Conservation (phyloP, 2,329 filamentous ascomycete genomes). For the Ceratocystis eucalypticola region DNA sequence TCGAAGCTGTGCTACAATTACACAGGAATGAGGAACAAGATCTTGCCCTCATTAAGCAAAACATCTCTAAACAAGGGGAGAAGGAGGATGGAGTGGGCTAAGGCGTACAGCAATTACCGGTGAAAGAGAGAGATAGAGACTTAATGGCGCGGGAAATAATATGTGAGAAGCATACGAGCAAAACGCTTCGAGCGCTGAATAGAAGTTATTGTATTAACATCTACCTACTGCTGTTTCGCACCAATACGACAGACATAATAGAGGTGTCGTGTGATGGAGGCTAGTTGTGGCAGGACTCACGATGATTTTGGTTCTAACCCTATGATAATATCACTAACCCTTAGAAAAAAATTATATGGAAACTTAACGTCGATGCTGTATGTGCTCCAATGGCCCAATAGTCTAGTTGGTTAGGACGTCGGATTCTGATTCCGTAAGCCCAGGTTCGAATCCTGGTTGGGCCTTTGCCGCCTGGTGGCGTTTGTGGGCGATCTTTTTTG, state of each 20-base stretch:
- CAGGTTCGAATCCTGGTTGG: slow-evolving; percentile 19
- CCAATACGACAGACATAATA: too few relatives aligned
- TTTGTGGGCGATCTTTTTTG: not conserved
- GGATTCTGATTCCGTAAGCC: slow-evolving; percentile 18
- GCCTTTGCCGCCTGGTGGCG: not conserved
- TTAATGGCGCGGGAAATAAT: too few relatives aligned
- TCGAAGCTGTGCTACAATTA: slow-evolving; percentile 11
- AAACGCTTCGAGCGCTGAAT: too few relatives aligned
- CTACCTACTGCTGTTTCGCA: too few relatives aligned
- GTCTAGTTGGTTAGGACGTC: slow-evolving; percentile 19
- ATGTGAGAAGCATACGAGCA: too few relatives aligned
- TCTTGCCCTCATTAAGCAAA: not conserved
- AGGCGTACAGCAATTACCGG: not conserved
- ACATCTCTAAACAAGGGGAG: not conserved
- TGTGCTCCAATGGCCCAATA: slow-evolving; percentile 6
- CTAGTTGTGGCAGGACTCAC: too few relatives aligned
- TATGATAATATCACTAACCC: rapidly evolving
- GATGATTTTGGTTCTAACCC: too few relatives aligned
- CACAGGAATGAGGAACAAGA: not conserved
- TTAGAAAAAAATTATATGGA: too few relatives aligned
- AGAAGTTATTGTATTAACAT: too few relatives aligned
- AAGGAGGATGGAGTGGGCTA: not conserved
- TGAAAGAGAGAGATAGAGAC: too few relatives aligned
- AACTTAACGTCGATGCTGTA: rapidly evolving
- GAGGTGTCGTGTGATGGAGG: too few relatives aligned